Conservation (phyloP, 78 protist species). For the Bodo saltans region DNA sequence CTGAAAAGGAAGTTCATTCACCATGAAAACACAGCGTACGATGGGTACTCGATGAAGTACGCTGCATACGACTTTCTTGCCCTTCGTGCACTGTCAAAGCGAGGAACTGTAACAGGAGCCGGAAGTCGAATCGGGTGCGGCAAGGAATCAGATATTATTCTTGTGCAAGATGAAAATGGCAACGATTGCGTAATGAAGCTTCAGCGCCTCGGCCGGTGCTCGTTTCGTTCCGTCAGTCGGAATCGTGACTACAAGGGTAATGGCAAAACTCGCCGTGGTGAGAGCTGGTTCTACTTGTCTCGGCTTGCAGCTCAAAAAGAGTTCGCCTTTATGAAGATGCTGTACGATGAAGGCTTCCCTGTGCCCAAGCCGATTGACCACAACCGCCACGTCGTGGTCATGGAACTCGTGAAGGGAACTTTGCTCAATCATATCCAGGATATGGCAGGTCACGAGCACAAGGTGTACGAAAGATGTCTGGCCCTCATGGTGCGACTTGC, state of each 20-base stretch:
- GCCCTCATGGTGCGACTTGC: conserved; percentile 75
- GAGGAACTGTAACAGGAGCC: conserved; percentile 64
- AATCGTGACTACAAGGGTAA: conserved; percentile 91
- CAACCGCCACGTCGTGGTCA: conserved; percentile 90
- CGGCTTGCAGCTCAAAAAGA: conserved; percentile 94
- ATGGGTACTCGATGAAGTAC: conserved; percentile 89
- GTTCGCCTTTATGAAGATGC: conserved; percentile 91
- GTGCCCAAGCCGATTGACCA: conserved; percentile 89
- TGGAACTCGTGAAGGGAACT: conserved; percentile 77
- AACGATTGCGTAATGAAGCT: conserved; percentile 58
- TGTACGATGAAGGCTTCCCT: conserved; percentile 84
- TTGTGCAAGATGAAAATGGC: conserved; percentile 53
- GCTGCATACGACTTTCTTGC: conserved; percentile 95
- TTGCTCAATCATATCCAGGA: conserved; percentile 54
- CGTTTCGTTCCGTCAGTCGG: conserved; percentile 83
- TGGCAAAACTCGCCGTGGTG: conserved; percentile 44
- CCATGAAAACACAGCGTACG: conserved; percentile 72
- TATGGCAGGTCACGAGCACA: conserved; percentile 52
- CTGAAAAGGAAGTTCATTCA: conserved; percentile 68
- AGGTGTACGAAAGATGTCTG: conserved; percentile 60
- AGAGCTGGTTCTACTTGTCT: conserved; percentile 90
- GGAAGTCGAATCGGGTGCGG: conserved; percentile 96
- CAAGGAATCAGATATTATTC: conserved; percentile 90
- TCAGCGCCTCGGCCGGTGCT: conserved; percentile 90
- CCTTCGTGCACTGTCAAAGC: conserved; percentile 67